Evolutionary conservation across 208 protist genomes (phyloP).

Genomic region (Trichomonas gallinae): DNA sequence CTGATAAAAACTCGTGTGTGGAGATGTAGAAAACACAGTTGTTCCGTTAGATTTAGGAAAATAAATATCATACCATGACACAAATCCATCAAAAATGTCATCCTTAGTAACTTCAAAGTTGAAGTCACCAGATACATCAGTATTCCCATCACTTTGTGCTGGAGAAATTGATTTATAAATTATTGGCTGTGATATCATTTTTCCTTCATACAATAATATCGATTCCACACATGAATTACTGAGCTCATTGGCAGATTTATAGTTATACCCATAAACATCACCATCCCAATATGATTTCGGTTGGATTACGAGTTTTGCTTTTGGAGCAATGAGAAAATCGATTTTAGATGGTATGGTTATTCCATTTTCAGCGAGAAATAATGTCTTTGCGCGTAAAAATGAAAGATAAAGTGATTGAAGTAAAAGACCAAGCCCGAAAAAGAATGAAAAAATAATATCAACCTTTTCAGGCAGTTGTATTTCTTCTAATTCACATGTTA

Average conservation of each 20-base stretch:
- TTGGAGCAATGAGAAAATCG: background rate
- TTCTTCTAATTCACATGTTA: background rate
- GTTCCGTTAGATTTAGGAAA: background rate
- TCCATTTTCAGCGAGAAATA: background rate
- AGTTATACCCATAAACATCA: constrained; percentile 7
- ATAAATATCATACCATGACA: background rate
- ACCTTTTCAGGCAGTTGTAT: background rate
- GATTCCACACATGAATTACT: background rate
- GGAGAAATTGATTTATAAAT: background rate
- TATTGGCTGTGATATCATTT: no score
- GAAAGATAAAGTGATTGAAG: background rate
- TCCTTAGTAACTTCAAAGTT: background rate
- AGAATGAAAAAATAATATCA: background rate
- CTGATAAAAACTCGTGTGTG: background rate
- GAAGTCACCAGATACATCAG: background rate
- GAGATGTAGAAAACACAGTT: background rate
- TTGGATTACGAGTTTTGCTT: background rate
- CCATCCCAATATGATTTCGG: background rate
- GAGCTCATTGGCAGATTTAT: background rate
- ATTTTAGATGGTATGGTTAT: background rate
- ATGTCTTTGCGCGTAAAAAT: background rate
- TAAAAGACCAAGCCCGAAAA: background rate
- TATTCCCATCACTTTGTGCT: background rate
- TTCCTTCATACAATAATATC: no score
- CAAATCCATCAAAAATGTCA: background rate